Base-by-base conservation (phyloP, 176 grass and related monocot species). In the Juncus effusus region DNA sequence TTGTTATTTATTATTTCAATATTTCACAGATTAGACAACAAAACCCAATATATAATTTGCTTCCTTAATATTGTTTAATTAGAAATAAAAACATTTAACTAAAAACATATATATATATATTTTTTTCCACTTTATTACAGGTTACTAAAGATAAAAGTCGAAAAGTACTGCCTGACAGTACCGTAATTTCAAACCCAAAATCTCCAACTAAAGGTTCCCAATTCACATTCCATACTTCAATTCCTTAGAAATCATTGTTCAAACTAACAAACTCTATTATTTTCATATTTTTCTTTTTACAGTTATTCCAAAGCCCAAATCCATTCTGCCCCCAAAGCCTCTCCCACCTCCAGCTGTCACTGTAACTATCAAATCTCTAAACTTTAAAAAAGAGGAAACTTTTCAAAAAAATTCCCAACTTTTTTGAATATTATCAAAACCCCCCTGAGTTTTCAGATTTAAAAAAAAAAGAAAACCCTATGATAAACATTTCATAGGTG, bases 231-330 rank as follows among this genome's bases (percentile, higher is more conserved):
- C 57, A 36, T 76, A 11, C n/a, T 28, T 28, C 19, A 28, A 28
- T 28, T 28, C 19, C 19, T 28, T 28, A 28, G 19, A 28, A 28
- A 28, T 28, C 19, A 28, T 28, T 28, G 1, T 28, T 28, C 19
- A 28, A 28, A 28, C 19, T 28, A 28, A 28, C 60, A 60, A 59
- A 28, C 8, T 40, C n/a, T 61, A 60, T 54, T 59, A 51, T 58
- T 67, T 58, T 47, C 16, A 14, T 51, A 14, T 59, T 60, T 42
- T 95, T 76, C 62, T 4, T 37, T 56, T 2, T 87, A 75, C 91
- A 96, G 87, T 74, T 82, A 1, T 69, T 16, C 69, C 79, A 4
- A 52, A 77, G 70, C 84, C 44, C 9, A 47, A 84, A 53, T 78
- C 62, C 54, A 66, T 80, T 76, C 72, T 81, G 53, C 59, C 52